Evolutionary conservation across 148 eudicot genomes (phyloP).

Genomic region (Rhododendron kiyosumense): DNA sequence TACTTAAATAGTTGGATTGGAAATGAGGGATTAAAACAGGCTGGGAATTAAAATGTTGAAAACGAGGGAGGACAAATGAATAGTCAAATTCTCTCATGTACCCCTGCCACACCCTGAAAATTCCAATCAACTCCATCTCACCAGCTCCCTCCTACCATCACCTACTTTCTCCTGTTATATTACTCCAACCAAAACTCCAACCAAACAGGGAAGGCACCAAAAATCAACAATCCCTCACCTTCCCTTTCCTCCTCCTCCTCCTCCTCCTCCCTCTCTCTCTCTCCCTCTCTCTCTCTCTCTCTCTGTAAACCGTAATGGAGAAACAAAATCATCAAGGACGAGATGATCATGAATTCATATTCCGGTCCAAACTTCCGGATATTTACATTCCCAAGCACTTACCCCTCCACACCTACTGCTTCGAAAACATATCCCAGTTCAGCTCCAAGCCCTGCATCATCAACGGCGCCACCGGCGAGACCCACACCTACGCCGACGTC

Average conservation of each 20-base stretch:
- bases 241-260: not conserved
- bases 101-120: not conserved
- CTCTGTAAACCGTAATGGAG: not conserved
- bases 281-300: not conserved
- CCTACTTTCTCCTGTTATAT: conserved; percentile 5
- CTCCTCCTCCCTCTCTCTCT: not conserved
- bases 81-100: not conserved
- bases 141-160: not conserved
- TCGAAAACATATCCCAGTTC: conserved; percentile 37
- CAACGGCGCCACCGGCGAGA: conserved; percentile 28
- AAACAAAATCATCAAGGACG: not conserved
- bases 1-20: not conserved
- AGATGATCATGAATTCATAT: conserved; percentile 28
- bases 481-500: conserved; percentile 44
- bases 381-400: conserved; percentile 50
- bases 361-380: conserved; percentile 48
- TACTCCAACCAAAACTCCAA: conserved; percentile 8
- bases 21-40: not conserved
- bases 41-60: not conserved
- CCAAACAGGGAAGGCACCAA: conserved; percentile 4
- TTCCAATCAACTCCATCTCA: conserved; percentile 1
- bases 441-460: conserved; percentile 36
- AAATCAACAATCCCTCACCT: not conserved
- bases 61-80: not conserved
- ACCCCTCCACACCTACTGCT: conserved; percentile 43